These are phyloP conservation scores for Hemisphaericaspora lyxosophila DNA, from an alignment of 1,139 yeast species.

Conservation along the genomic window DNA sequence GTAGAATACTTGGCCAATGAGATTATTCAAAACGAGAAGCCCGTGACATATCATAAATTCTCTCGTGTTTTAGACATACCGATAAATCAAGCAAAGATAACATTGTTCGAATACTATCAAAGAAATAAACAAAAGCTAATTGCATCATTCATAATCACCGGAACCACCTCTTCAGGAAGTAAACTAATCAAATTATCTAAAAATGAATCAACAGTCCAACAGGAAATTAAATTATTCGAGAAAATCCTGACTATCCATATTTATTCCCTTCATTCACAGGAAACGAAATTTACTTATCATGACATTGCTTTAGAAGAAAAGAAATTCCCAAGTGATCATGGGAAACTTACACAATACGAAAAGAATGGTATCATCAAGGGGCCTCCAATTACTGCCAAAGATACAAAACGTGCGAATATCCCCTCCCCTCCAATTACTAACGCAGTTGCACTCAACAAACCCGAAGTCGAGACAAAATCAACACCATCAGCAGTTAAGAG, in stretches of 20 bases:
- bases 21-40: conserved; percentile 23
- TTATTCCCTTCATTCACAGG: conserved; percentile 27
- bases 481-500: conserved; percentile 15
- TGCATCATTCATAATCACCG: conserved; percentile 38
- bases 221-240: conserved; percentile 20
- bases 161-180: conserved; percentile 15
- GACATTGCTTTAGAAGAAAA: conserved; percentile 35
- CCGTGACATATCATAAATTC: conserved; percentile 32
- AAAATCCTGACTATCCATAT: conserved; percentile 30
- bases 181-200: conserved; percentile 22
- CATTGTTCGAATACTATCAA: conserved; percentile 32
- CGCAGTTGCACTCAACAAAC: conserved; percentile 5
- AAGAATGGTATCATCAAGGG: conserved; percentile 37
- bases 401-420: conserved; percentile 6
- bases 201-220: conserved; percentile 19
- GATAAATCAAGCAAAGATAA: conserved; percentile 28
- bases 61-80: conserved; percentile 30
- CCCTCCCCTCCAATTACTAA: conserved; percentile 5
- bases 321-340: conserved; percentile 20
- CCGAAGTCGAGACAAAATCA: conserved; percentile 1
- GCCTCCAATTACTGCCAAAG: conserved; percentile 23
- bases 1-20: conserved; percentile 30
- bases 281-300: conserved; percentile 16
- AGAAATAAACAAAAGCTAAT: conserved; percentile 30
- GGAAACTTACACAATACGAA: conserved; percentile 22